Conservation (phyloP, 129 eudicot species). For the Flaveria ramosissima region DNA sequence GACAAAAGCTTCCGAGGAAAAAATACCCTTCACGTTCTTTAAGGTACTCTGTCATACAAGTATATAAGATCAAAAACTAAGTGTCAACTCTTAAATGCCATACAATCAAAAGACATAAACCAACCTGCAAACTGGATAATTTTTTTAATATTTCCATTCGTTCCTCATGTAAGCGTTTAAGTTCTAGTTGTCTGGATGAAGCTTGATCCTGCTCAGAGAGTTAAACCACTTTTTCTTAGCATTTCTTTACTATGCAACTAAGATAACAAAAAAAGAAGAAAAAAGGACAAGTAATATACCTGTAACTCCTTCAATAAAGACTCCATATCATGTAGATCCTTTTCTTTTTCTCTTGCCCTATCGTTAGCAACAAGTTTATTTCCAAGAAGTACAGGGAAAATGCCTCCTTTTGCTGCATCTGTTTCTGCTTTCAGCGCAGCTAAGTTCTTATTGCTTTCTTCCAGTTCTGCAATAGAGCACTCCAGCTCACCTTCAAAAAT, state of each 20-base stretch:
- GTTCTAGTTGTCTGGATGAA: conserved; percentile 64
- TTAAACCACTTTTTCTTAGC: conserved; percentile 23
- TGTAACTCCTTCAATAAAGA: conserved; percentile 66
- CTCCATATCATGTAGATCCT: conserved; percentile 88
- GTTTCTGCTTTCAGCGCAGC: conserved; percentile 72
- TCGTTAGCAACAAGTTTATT: conserved; percentile 67
- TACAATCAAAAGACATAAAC: conserved; percentile 11
- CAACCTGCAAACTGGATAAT: conserved; percentile 74
- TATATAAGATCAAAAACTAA: conserved; percentile 24
- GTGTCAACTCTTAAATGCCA: conserved; percentile 15
- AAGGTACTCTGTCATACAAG: conserved; percentile 55
- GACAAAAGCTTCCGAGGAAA: conserved; percentile 66
- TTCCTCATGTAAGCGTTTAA: conserved; percentile 74
- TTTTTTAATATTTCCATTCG: conserved; percentile 59
- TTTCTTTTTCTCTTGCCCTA: conserved; percentile 65
- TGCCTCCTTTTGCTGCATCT: conserved; percentile 66
- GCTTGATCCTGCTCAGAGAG: conserved; percentile 67
- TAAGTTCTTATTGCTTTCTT: conserved; percentile 69
- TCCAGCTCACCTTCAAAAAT: conserved; percentile 69
- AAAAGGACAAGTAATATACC: conserved; percentile 43
- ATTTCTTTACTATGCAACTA: conserved; percentile 17
- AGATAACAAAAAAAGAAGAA: neutral
- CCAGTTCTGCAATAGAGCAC: conserved; percentile 63
- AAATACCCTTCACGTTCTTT: conserved; percentile 64
- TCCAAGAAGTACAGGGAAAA: conserved; percentile 70